Percentiles rank a stretch among this genome's conserved stretches.
phyloP scores from a whole-genome alignment of 495 filamentous ascomycete genomes.

The Annulohypoxylon stygium region DNA sequence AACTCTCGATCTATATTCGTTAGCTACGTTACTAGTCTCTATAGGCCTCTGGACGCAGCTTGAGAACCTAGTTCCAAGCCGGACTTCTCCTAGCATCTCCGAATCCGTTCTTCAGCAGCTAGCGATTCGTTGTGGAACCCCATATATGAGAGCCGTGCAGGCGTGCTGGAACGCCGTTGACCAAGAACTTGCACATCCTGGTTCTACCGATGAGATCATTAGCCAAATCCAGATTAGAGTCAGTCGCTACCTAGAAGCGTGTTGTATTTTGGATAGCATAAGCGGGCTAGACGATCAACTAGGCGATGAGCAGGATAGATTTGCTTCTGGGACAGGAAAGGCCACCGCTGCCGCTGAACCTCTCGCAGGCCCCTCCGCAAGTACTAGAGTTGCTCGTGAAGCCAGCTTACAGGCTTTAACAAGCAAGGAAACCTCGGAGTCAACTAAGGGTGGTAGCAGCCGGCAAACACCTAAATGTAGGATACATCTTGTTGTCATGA shows the following conservation, averaged over 20 bases:
- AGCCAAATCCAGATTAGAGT: constrained; percentile 57
- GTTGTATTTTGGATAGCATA: constrained; percentile 64
- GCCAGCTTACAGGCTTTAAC: constrained; percentile 3
- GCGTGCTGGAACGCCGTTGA: constrained; percentile 83
- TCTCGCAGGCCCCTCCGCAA: constrained; percentile 36
- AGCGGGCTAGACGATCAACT: constrained; percentile 62
- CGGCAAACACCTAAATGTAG: constrained; percentile 40
- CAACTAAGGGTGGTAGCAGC: constrained; percentile 7
- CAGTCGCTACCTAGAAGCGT: constrained; percentile 63
- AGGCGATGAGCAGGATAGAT: constrained; percentile 52
- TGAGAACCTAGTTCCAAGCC: constrained; percentile 65
- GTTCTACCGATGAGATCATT: constrained; percentile 57
- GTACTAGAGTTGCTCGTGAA: background rate
- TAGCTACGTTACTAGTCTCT: constrained; percentile 86
- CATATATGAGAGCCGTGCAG: constrained; percentile 85
- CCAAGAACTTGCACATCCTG: constrained; percentile 64
- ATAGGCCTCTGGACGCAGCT: constrained; percentile 91
- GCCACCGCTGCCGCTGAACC: constrained; percentile 9
- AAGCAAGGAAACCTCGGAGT: constrained; percentile 1
- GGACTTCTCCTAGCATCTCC: constrained; percentile 52
- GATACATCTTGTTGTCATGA: constrained; percentile 1
- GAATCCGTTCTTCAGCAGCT: constrained; percentile 69
- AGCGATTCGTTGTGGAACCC: constrained; percentile 77
- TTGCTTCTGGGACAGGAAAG: constrained; percentile 26
- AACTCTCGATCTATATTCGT: constrained; percentile 85